Conservation (phyloP, 2,329 filamentous ascomycete species). For the Colletotrichum liriopes region DNA sequence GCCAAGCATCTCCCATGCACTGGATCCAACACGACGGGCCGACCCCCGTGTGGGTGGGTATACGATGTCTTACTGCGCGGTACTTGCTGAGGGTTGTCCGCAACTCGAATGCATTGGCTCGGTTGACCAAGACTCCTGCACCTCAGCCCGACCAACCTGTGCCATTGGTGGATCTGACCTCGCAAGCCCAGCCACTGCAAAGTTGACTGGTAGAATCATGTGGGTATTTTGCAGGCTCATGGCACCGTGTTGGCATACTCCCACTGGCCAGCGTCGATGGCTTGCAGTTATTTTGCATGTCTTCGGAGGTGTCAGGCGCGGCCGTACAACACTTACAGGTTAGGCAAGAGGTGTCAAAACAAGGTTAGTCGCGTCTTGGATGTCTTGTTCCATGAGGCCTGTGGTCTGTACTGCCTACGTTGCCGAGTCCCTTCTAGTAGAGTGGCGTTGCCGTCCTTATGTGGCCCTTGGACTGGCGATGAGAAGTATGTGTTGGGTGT, state of each 20-base stretch:
- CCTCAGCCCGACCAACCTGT: conserved; percentile 25
- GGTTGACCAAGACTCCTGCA: conserved; percentile 27
- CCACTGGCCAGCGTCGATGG: conserved; percentile 28
- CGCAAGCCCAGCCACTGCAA: neutral
- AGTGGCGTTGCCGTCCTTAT: conserved; percentile 10
- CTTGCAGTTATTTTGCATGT: conserved; percentile 26
- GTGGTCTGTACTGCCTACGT: neutral
- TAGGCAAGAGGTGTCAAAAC: conserved; percentile 27
- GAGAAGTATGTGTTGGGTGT: conserved; percentile 16
- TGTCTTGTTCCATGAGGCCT: conserved; percentile 1
- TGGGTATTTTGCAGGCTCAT: conserved; percentile 24
- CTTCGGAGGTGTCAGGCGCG: conserved; percentile 39
- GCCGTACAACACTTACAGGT: conserved; percentile 16
- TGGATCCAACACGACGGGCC: conserved; percentile 35
- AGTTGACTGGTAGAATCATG: conserved; percentile 37
- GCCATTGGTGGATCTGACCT: conserved; percentile 39
- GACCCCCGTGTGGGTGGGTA: conserved; percentile 28
- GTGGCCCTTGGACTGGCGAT: conserved; percentile 1
- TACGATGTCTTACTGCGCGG: conserved; percentile 30
- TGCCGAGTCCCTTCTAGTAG: conserved; percentile 15
- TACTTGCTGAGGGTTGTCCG: conserved; percentile 35
- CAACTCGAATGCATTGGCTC: conserved; percentile 32
- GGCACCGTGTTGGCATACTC: conserved; percentile 31
- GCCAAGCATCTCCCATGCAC: conserved; percentile 6
- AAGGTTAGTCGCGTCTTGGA: conserved; percentile 42